Evolutionary conservation across 2,329 filamentous ascomycete genomes (phyloP), one percentile per base, ranked within the genome.

Genomic region (Neonectria magnoliae): DNA sequence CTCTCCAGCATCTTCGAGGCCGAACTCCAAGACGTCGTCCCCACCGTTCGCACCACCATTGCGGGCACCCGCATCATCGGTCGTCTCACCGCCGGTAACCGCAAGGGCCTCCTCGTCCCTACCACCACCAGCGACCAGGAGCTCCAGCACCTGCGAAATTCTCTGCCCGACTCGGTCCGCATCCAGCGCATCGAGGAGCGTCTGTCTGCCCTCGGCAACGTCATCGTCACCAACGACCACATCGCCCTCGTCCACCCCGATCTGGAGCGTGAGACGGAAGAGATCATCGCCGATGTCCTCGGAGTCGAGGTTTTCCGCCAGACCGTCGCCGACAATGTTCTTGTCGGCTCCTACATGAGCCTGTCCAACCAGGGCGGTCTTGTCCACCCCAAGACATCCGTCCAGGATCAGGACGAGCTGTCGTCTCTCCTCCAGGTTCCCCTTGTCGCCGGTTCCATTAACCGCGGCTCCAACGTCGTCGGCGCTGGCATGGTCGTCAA

Each of bases 101-200:
- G 93, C 79, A 97, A 97, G 81, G 96, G 96, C 75, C 92, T 99
- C 68, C 90, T 99, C 68, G 95, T 99, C 61, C 96, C 96, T 66
- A 98, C 95, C 60, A 93, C 91, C 64, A 98, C 96, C 67, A 97
- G 94, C 73, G 96, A 99, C 83, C 96, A 99, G 85, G 96, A 99
- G 85, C 88, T 99, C 69, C 94, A 98, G 83, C 96, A 99, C 81
- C 87, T 99, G 75, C 92, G 96, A 75, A 98, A 99, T 82, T 94
- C 92, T 63, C 89, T 99, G 71, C 96, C 96, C 42, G 95, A 98
- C 79, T 83, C 84, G 64, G 93, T 99, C 70, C 94, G 94, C 82
- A 97, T 99, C 76, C 94, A 98, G 84, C 90, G 96, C 72, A 97
- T 99, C 83, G 96, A 99, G 85, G 96, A 99, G 86, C 90, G 96